Percentiles rank a stretch among this genome's conserved stretches.
These are phyloP conservation scores for Microcyclospora tardicrescens DNA, from an alignment of 2,329 filamentous ascomycete genomes.

Conservation along the genomic window DNA sequence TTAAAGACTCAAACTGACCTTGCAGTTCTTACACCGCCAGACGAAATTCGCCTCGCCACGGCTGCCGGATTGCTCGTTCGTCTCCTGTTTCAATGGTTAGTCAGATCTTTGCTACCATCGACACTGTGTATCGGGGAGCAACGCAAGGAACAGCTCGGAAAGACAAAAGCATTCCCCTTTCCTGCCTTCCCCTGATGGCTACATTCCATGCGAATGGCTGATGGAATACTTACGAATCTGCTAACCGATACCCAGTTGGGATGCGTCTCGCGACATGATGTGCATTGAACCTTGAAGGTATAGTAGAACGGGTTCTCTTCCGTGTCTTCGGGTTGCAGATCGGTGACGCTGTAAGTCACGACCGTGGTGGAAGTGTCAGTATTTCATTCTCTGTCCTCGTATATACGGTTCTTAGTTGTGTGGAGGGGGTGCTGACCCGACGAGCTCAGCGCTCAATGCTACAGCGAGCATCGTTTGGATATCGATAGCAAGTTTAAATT, in stretches of 20 bases:
- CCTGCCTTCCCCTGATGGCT: too few relatives aligned
- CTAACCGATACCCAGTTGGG: conserved; percentile 75
- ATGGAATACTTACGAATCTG: conserved; percentile 57
- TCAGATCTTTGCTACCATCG: background rate
- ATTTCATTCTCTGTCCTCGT: background rate
- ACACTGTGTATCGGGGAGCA: too few relatives aligned
- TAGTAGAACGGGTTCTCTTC: conserved; percentile 81
- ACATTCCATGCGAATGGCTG: background rate
- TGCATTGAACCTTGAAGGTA: conserved; percentile 96
- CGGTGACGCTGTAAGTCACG: conserved; percentile 58
- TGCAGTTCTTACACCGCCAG: conserved; percentile 99
- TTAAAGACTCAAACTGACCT: conserved; percentile 39
- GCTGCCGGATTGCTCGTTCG: conserved; percentile 82
- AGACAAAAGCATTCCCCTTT: background rate
- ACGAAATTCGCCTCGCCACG: conserved; percentile 96
- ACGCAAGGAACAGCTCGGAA: background rate
- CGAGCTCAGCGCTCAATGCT: conserved; percentile 52
- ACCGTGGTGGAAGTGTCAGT: background rate
- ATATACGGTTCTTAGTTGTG: conserved; percentile 41
- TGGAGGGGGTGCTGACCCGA: too few relatives aligned
- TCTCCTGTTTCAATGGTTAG: conserved; percentile 45
- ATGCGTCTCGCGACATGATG: conserved; percentile 87
- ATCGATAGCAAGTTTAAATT: background rate
- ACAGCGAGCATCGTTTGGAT: conserved; percentile 48
- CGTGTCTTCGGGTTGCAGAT: conserved; percentile 73